A percentile compares a stretch with the other conserved stretches of the same genome.
Conservation (phyloP, 2,329 filamentous ascomycete genomes). For the Periconia sp. region DNA sequence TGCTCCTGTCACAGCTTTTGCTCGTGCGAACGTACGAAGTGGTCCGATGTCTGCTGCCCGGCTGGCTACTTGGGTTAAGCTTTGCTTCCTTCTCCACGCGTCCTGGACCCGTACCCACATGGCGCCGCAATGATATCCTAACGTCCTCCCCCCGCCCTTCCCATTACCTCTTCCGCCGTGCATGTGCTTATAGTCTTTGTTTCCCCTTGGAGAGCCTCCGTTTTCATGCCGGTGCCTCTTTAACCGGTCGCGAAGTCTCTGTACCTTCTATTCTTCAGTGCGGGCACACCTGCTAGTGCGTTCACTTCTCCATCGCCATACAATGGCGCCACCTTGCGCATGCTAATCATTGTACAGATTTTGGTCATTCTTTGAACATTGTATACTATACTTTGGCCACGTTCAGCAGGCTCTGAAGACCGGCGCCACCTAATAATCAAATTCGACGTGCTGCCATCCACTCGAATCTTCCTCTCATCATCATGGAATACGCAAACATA, state of each 20-base stretch:
- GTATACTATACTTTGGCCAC: conserved; percentile 31
- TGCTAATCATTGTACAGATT: conserved; percentile 34
- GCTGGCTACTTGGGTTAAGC: conserved; percentile 37
- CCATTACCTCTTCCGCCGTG: conserved; percentile 20
- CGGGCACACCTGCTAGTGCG: conserved; percentile 46
- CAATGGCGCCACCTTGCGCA: conserved; percentile 8
- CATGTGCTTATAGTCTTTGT: conserved; percentile 48
- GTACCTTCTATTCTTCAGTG: conserved; percentile 44
- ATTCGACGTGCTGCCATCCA: conserved; percentile 15
- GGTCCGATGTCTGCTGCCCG: conserved; percentile 43
- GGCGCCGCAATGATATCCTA: conserved; percentile 36
- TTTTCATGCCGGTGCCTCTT: conserved; percentile 48
- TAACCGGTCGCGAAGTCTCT: conserved; percentile 40
- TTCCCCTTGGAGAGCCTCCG: conserved; percentile 41
- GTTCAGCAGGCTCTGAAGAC: conserved; percentile 50
- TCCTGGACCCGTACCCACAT: conserved; percentile 34
- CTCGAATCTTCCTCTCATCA: conserved; percentile 22
- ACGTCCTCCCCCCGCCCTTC: conserved; percentile 23
- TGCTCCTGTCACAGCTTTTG: conserved; percentile 39
- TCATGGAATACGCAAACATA: conserved; percentile 35
- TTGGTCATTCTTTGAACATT: conserved; percentile 36
- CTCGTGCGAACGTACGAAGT: conserved; percentile 29
- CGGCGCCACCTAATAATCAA: conserved; percentile 30
- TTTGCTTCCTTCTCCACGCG: conserved; percentile 34
- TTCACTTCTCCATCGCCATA: conserved; percentile 12